Base-by-base conservation (phyloP, 2,329 filamentous ascomycete species). In the Mariannaea sp. region DNA sequence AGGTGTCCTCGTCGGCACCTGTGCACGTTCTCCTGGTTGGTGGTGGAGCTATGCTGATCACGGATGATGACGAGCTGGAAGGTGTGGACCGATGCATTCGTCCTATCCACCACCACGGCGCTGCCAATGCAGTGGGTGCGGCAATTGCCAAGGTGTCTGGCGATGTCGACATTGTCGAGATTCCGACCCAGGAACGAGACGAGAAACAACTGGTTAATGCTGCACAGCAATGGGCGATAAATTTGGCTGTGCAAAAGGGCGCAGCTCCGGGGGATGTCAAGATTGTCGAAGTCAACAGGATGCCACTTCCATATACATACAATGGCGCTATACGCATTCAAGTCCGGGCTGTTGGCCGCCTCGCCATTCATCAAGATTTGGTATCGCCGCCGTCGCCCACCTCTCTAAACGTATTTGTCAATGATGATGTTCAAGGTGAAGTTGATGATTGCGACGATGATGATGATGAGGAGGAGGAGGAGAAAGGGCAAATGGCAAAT, bases 91-190 rank as follows among this genome's bases (percentile, higher is more conserved):
- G 78, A 55, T 76, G 79, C 50, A 77, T 80, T 7, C 70, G 75
- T 4, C 82, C 82, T 1, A 73, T 77, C 2, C 78, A 77, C 2
- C 78, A 77, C 43, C 73, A 80, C 24, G 80, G 80, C 50, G 80
- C 79, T 1, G 82, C 82, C 3, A 86, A 85, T 64, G 82, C 83
- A 0, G 79, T 86, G 2, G 83, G 83, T 5, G 82, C 83, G 1
- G 83, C 83, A 0, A 82, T 83, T 26, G 80, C 79, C 3, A 80
- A 80, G 47, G 77, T 83, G 1, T 76, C 77, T 3, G 80, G 79
- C 0, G 75, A 77, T 8, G 70, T 83, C 2, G 81, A 84, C 49
- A 68, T 77, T 1, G 77, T 83, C n/a, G 73, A 79, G 55, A 75
- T 78, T 8, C 60, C 75, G 13, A 72, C n/a, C n/a, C n/a, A 75